Base-by-base conservation (phyloP, 805 yeast species). In the Kluyveromyces starmeri region DNA sequence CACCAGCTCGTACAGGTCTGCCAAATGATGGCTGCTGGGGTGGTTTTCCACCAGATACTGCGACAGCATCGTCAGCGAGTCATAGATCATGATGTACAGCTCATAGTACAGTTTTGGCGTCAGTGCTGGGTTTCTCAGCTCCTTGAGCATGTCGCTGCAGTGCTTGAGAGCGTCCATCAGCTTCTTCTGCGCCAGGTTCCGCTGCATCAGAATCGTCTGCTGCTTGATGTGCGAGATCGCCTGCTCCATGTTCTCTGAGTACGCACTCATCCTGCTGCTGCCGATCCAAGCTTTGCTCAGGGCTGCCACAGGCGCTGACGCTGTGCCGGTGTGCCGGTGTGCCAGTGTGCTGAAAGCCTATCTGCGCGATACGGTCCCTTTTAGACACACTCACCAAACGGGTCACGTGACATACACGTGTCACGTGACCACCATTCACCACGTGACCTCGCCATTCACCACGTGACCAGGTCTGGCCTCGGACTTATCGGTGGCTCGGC, bases 71-170 rank as follows among this genome's bases (percentile, higher is more conserved):
- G 80, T 79, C 53, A 92, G 62, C 0, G 94, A 80, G 58, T 92
- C 97, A 49, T 78, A 88, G 2, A 82, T 78, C 30, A 80, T 66
- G 43, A 83, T 80, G 61, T 89, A 92, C 28, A 92, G 62, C 58
- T 88, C 97, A 56, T 92, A 92, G 67, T 92, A 92, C 56, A 83
- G 88, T 53, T 86, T 86, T 0, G 98, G 96, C 2, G 84, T 69
- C 39, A 85, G 64, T 30, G 67, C 42, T 32, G 79, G 74, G 3
- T 89, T 81, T 36, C 96, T 68, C 35, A 89, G 63, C 59, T 88
- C 96, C 21, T 78, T 75, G 36, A 92, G 65, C 62, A 86, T 75
- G 19, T 78, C 74, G 20, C 94, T 75, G 21, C 94, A 84, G 53
- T 86, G 92, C 48, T 85, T 83, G 38, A 92, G 61, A 2, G 96